phyloP scores from a whole-genome alignment of 495 filamentous ascomycete species.

The Tuber magnatum region DNA sequence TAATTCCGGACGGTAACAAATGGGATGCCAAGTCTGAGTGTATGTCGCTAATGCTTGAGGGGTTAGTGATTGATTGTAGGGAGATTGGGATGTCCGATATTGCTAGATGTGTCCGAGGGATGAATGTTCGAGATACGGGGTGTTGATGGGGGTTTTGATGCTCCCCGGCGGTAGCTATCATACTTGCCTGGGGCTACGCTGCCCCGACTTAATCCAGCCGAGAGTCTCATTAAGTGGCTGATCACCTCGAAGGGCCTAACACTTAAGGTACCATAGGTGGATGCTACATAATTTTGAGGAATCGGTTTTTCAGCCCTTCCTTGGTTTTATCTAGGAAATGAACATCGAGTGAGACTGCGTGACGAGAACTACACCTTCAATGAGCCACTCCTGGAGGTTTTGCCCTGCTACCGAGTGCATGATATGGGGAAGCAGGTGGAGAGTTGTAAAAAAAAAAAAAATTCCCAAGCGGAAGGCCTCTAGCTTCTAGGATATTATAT shows the following conservation, averaged over 20 bases:
- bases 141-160: background rate
- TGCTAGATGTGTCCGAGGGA: background rate
- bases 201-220: background rate
- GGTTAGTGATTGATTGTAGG: background rate
- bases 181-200: background rate
- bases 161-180: background rate
- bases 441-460: too few relatives aligned
- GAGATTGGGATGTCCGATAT: background rate
- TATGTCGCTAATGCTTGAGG: background rate
- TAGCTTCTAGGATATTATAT: background rate
- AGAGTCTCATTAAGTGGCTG: background rate
- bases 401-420: background rate
- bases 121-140: background rate
- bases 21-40: background rate
- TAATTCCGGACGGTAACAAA: constrained; percentile 19
- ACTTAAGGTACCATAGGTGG: background rate
- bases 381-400: background rate
- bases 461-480: background rate
- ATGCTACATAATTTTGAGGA: background rate
- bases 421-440: background rate
- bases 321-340: background rate
- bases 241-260: background rate
- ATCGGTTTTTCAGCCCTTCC: background rate
- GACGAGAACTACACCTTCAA: background rate
- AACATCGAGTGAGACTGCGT: background rate